Evolutionary conservation across 345 rosid species (phyloP).

Genomic region (Atalantia buxifolia): DNA sequence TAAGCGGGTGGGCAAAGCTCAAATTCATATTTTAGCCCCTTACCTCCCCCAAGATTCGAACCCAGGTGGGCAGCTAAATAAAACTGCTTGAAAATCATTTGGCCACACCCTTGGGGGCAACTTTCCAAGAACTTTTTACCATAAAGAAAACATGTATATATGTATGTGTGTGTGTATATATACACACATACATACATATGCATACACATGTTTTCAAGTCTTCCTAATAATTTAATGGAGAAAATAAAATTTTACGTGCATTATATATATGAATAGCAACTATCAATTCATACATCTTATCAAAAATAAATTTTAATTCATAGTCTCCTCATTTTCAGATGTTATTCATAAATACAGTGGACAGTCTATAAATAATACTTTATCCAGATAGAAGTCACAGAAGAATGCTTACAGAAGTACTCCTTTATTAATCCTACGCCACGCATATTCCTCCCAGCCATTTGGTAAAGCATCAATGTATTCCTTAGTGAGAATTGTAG

Average conservation of each 20-base stretch:
- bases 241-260: not conserved
- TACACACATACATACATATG: too few relatives aligned
- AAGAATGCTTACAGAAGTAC: constrained; percentile 61
- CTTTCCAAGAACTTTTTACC: not conserved
- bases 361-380: not conserved
- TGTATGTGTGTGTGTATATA: too few relatives aligned
- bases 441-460: constrained; percentile 97
- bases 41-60: too few relatives aligned
- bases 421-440: constrained; percentile 97
- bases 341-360: not conserved
- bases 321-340: not conserved
- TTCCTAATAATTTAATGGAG: not conserved
- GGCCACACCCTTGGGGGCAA: not conserved
- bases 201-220: not conserved
- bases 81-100: too few relatives aligned
- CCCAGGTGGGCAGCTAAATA: too few relatives aligned
- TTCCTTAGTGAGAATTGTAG: constrained; percentile 88
- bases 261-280: not conserved
- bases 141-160: not conserved
- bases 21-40: too few relatives aligned
- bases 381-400: not conserved
- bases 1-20: too few relatives aligned
- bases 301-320: too few relatives aligned
- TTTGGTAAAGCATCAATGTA: constrained; percentile 86
- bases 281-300: not conserved